Conservation (phyloP, 2,329 filamentous ascomycete species). For the Aspergillus sp. region DNA sequence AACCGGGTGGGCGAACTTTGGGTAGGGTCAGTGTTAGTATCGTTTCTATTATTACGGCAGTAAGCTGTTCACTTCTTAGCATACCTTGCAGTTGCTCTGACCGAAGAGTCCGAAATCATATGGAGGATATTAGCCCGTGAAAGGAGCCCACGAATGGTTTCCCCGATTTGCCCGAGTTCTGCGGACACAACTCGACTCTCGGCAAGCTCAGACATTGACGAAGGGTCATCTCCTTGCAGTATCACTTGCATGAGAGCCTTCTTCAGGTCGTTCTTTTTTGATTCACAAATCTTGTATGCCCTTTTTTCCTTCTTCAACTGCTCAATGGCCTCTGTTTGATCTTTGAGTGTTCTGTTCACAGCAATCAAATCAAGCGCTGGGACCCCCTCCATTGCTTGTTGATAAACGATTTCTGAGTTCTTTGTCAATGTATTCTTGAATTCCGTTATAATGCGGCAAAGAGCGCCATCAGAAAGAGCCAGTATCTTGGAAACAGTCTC, state of each 20-base stretch:
- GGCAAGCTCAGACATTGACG: slow-evolving; percentile 22
- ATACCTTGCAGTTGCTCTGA: neutral
- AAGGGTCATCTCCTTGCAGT: slow-evolving; percentile 25
- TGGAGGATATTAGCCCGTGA: slow-evolving; percentile 21
- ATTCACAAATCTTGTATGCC: slow-evolving; percentile 18
- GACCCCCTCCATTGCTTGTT: slow-evolving; percentile 30
- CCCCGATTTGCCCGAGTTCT: slow-evolving; percentile 28
- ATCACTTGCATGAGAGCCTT: slow-evolving; percentile 28
- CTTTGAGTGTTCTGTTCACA: slow-evolving; percentile 28
- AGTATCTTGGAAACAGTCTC: slow-evolving; percentile 25
- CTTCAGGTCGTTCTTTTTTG: slow-evolving; percentile 28
- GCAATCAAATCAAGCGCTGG: slow-evolving; percentile 25
- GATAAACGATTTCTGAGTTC: slow-evolving; percentile 31
- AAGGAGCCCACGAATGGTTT: slow-evolving; percentile 27
- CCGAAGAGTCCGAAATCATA: slow-evolving; percentile 3
- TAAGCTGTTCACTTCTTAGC: neutral
- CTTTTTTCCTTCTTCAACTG: slow-evolving; percentile 21
- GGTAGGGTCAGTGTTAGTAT: neutral
- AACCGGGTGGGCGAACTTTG: slow-evolving; percentile 1
- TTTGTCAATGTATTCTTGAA: slow-evolving; percentile 23
- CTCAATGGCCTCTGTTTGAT: slow-evolving; percentile 32
- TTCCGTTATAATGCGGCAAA: slow-evolving; percentile 21
- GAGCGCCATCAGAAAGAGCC: slow-evolving; percentile 14
- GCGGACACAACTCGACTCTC: slow-evolving; percentile 25
- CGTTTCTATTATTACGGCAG: neutral